Conservation (phyloP, 495 filamentous ascomycete genomes). For the Cudoniella acicularis region DNA sequence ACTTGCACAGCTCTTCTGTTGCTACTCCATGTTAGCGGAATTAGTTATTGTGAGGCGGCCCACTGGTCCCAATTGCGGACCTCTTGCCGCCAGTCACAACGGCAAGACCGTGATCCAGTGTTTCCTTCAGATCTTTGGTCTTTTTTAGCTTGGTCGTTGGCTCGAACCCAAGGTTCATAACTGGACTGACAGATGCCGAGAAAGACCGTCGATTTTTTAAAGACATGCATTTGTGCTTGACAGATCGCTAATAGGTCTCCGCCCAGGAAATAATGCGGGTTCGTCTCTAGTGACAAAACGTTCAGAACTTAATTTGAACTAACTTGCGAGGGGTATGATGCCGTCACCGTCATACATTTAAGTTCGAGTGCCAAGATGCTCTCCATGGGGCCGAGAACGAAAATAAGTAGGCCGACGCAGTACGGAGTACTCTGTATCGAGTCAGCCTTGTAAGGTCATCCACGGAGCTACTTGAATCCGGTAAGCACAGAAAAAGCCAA, state of each 20-base stretch:
- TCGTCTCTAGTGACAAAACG: not conserved
- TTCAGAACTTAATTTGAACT: not conserved
- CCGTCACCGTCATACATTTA: not conserved
- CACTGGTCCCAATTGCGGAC: too few species aligned
- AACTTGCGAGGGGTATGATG: not conserved
- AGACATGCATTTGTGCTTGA: not conserved
- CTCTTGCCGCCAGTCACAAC: too few species aligned
- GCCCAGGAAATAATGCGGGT: not conserved
- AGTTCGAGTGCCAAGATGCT: not conserved
- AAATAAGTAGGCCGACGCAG: not conserved
- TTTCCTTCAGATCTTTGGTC: too few species aligned
- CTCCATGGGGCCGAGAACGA: not conserved
- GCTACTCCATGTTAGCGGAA: not conserved
- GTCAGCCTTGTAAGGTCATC: not conserved
- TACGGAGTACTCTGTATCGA: not conserved
- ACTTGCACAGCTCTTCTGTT: not conserved
- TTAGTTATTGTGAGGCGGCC: too few species aligned
- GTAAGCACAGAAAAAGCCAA: not conserved
- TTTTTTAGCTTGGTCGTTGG: too few species aligned
- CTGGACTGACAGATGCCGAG: not conserved
- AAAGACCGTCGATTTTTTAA: not conserved
- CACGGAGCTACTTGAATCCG: not conserved
- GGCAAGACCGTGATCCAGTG: too few species aligned
- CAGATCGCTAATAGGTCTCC: too few species aligned
- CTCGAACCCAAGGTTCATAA: too few species aligned